Base-by-base conservation (phyloP, 139 green algal species). In the Micromonas pusilla region DNA sequence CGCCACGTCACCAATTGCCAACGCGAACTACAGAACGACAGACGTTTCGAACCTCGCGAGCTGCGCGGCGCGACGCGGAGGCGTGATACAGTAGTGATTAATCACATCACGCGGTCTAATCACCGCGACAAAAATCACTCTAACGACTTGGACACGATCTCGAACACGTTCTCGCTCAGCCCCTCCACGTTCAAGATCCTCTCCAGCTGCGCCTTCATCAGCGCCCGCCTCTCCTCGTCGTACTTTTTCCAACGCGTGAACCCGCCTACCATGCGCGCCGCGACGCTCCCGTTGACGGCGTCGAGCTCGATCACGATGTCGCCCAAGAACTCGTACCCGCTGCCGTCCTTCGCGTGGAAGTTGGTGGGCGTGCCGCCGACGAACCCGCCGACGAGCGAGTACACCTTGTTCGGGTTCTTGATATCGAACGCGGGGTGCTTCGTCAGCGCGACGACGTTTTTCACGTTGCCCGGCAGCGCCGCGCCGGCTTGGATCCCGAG, bases 271-370 rank as follows among this genome's bases (percentile, higher is more conserved):
- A 97, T 91, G 36, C 94, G 85, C 0, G 93, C 83, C 9, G 94
- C 94, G 21, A 99, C 94, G 82, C 97, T 91, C 31, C 71, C 72
- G 78, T 90, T 90, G 70, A 90, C 34, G 45, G 66, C 52, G 52
- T 90, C 83, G 0, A 92, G 88, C 84, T 90, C 74, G 16, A 96
- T 73, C 39, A 97, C 91, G 9, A 84, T 80, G 72, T 99, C 93
- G 0, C 79, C 93, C 70, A 97, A 83, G 85, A 97, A 98, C 45
- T 89, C 67, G 79, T 99, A 99, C 16, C 95, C 95, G 66, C 79
- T 91, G 70, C 95, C 95, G 78, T 99, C 93, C 20, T 78, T 80
- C 0, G 91, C 90, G 79, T 99, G 94, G 91, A 98, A 98, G 88
- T 98, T 98, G 62, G 93, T 83, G 1, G 92, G 80, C 21, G 85